These are phyloP conservation scores for Xylaria sp. DNA, from an alignment of 2,329 filamentous ascomycete genomes.

Conservation along the genomic window DNA sequence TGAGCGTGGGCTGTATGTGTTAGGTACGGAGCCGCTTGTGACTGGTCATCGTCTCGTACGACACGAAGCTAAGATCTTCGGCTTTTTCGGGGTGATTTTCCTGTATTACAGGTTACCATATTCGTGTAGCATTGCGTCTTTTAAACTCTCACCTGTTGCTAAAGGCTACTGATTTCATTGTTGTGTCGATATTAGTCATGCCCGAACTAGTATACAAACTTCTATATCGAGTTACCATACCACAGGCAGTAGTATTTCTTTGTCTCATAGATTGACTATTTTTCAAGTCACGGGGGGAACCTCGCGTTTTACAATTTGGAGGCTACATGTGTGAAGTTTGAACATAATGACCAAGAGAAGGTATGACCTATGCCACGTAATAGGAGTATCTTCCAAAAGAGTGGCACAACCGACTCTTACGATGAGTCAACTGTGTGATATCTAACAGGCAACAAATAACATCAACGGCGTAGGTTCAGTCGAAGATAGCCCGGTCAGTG, in stretches of 20 bases:
- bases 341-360: slow-evolving; percentile 5
- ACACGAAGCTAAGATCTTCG: not conserved
- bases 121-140: not conserved
- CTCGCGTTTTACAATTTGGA: not conserved
- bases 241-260: not conserved
- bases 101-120: not conserved
- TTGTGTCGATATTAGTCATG: not conserved
- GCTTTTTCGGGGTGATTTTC: not conserved
- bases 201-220: not conserved
- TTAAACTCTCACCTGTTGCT: not conserved
- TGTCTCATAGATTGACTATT: not conserved
- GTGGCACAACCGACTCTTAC: not conserved
- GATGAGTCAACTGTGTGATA: not conserved
- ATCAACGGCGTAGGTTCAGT: no score
- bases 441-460: not conserved
- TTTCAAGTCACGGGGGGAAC: no score
- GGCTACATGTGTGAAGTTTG: not conserved
- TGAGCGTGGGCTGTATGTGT: not conserved
- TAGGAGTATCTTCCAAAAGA: not conserved
- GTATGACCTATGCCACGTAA: not conserved
- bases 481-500: no score
- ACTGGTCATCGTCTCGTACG: not conserved
- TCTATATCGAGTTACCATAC: not conserved
- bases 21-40: not conserved
- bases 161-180: not conserved